Evolutionary conservation across 371 early-diverging fungal genomes (phyloP), one percentile per base, ranked within the genome.

Genomic region (Lichtheimia ornata): DNA sequence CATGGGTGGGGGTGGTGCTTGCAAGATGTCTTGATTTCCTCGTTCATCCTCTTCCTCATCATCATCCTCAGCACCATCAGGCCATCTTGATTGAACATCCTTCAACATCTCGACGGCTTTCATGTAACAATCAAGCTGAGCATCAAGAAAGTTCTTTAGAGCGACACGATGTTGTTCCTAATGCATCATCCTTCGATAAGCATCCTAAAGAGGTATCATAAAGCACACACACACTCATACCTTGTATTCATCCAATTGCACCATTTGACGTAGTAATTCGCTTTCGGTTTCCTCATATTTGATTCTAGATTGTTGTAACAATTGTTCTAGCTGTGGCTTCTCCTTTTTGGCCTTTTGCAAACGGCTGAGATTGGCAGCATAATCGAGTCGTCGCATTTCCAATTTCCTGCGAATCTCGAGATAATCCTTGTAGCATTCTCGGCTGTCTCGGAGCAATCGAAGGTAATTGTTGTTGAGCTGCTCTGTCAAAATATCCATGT

Each of bases 261-360:
- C 66, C 92, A 93, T 91, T 58, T 85, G 79, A 7, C 73, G 74
- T 20, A 84, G 68, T 30, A 91, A 50, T 52, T 89, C 84, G 52
- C 86, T 83, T 54, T 84, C 79, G 15, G 93, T 86, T 65, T 97
- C 97, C 56, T 97, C 96, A 64, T 96, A 97, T 68, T 95, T 95
- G n/a, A 85, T 73, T 69, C 92, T 94, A 4, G 97, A 88, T 0
- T 89, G 86, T 42, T 94, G 88, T 69, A 92, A 79, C 42, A 96
- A 94, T 61, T 97, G 96, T 64, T 95, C 97, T 55, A 93, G 79
- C 42, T 91, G 88, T 5, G 94, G 90, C 47, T 89, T 92, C 64
- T 96, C 96, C 74, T 94, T 96, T 72, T 94, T 94, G 22, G 88
- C 82, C 66, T 91, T 92, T 63, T 93, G 90, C 11, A 93, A 84